A percentile compares a stretch with the other conserved stretches of the same genome.
Conservation (phyloP, 768 basidiomycete species). For the Pisolithus sp. region DNA sequence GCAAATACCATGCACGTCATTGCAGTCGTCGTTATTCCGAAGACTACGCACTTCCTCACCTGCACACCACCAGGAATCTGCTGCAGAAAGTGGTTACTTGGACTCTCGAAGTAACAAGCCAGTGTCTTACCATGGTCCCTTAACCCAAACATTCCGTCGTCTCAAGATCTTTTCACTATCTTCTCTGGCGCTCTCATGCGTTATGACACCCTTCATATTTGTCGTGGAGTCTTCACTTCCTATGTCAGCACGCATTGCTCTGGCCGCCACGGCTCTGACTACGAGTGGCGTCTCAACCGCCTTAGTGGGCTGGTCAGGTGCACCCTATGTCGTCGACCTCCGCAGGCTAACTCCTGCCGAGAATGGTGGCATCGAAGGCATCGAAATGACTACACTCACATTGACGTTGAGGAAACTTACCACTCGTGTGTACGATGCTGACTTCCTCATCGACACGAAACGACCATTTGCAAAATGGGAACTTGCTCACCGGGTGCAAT, state of each 20-base stretch:
- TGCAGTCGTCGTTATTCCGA: neutral
- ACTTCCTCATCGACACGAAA: slow-evolving; percentile 58
- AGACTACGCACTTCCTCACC: slow-evolving; percentile 10
- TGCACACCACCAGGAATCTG: neutral
- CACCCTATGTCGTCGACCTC: slow-evolving; percentile 67
- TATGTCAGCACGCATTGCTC: slow-evolving; percentile 53
- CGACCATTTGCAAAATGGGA: slow-evolving; percentile 81
- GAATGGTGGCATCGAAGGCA: slow-evolving; percentile 40
- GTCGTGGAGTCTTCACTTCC: slow-evolving; percentile 75
- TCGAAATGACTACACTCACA: slow-evolving; percentile 68
- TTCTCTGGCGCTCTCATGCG: slow-evolving; percentile 62
- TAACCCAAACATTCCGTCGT: slow-evolving; percentile 63
- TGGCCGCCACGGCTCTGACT: slow-evolving; percentile 64
- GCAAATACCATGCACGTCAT: neutral
- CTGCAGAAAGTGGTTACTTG: slow-evolving; percentile 1
- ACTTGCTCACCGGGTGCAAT: slow-evolving; percentile 48
- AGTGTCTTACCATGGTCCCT: slow-evolving; percentile 61
- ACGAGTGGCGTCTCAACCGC: slow-evolving; percentile 72
- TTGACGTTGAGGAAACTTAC: slow-evolving; percentile 51
- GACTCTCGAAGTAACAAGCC: slow-evolving; percentile 4
- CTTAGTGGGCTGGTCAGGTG: slow-evolving; percentile 63
- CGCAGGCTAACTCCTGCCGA: slow-evolving; percentile 43
- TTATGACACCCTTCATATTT: slow-evolving; percentile 76
- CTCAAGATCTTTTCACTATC: slow-evolving; percentile 81
- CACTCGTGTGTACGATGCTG: slow-evolving; percentile 71